Conservation (phyloP, 2,329 filamentous ascomycete genomes). For the Trichoderma polysporum region DNA sequence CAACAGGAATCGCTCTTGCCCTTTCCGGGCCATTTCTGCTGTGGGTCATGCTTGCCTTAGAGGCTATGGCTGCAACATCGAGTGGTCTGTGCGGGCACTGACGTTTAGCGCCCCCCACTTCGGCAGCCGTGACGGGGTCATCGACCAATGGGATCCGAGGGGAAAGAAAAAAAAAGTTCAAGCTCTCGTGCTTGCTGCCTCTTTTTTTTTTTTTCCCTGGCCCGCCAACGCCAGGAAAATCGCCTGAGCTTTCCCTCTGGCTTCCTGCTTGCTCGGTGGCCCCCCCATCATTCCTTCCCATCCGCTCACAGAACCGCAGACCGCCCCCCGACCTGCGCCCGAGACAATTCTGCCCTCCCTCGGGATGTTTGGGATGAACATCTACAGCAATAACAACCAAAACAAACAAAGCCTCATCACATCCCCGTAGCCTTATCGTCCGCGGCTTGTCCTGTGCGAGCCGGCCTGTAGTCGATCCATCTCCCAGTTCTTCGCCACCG, state of each 20-base stretch:
- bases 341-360: constrained; percentile 26
- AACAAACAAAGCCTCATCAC: constrained; percentile 17
- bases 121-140: constrained; percentile 36
- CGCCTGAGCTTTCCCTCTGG: constrained; percentile 26
- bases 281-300: constrained; percentile 19
- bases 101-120: constrained; percentile 36
- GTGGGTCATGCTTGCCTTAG: constrained; percentile 16
- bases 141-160: constrained; percentile 35
- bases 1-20: constrained; percentile 16
- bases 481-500: constrained; percentile 11
- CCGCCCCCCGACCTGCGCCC: constrained; percentile 29
- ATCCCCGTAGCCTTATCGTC: background rate
- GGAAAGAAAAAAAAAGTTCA: constrained; percentile 40
- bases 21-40: background rate
- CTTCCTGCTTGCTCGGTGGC: constrained; percentile 8
- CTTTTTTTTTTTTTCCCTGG: constrained; percentile 22
- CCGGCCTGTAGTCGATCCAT: constrained; percentile 17
- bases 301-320: constrained; percentile 28
- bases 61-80: constrained; percentile 15
- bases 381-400: constrained; percentile 6
- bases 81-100: constrained; percentile 28
- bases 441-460: constrained; percentile 12
- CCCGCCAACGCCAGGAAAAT: constrained; percentile 29
- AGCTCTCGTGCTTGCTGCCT: constrained; percentile 37
- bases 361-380: constrained; percentile 9